These are phyloP conservation scores for Sporothrix mexicana DNA, from an alignment of 2,329 filamentous ascomycete species.

Conservation along the genomic window DNA sequence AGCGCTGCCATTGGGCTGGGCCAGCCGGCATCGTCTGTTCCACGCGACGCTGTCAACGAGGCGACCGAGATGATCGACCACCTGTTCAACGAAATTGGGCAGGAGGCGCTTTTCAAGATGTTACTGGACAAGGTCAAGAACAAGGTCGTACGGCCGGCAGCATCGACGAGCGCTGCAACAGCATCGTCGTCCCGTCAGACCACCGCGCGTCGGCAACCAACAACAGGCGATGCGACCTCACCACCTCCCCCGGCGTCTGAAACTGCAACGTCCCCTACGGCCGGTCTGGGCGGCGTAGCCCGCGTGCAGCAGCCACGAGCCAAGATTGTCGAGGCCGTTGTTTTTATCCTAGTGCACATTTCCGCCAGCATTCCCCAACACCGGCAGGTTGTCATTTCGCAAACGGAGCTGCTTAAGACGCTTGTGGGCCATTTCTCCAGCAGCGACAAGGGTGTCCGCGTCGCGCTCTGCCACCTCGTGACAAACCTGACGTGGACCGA, in stretches of 20 bases:
- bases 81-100: slow-evolving; percentile 75
- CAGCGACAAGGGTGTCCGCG: slow-evolving; percentile 73
- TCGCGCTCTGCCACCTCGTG: slow-evolving; percentile 80
- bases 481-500: slow-evolving; percentile 87
- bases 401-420: slow-evolving; percentile 75
- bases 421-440: slow-evolving; percentile 76
- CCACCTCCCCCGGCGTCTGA: slow-evolving; percentile 4
- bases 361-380: slow-evolving; percentile 81
- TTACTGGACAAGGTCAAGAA: slow-evolving; percentile 73
- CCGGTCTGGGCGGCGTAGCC: slow-evolving; percentile 50
- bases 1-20: slow-evolving; percentile 6
- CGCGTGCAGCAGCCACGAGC: slow-evolving; percentile 62
- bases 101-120: slow-evolving; percentile 79
- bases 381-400: slow-evolving; percentile 76
- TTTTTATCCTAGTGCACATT: slow-evolving; percentile 86
- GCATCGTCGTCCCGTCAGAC: neutral
- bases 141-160: neutral
- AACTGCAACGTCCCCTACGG: no score
- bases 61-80: slow-evolving; percentile 81
- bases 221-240: neutral
- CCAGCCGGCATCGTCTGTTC: slow-evolving; percentile 34
- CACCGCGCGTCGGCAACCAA: slow-evolving; percentile 35
- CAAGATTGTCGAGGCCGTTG: slow-evolving; percentile 77
- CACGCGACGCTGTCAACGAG: slow-evolving; percentile 57
- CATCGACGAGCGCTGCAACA: neutral